Base-by-base conservation (phyloP, 106 monocot species). In the Phalaenopsis equestris region DNA sequence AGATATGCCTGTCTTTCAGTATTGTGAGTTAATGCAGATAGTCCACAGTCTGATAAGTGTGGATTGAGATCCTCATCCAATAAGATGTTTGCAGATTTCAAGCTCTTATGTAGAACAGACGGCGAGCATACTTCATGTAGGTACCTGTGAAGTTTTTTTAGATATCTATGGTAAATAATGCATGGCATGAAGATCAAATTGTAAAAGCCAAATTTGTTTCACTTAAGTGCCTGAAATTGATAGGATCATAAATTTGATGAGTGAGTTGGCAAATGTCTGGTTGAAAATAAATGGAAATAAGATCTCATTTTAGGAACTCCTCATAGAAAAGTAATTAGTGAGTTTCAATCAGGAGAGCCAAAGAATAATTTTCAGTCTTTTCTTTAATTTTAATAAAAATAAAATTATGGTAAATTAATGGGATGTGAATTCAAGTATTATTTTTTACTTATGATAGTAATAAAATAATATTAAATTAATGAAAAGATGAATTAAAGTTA, bases 101-200 rank as follows among this genome's bases (percentile, higher is more conserved):
- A 81, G 75, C 87, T 92, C 82, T 81, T 86, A 84, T 93, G 93
- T 47, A 92, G 86, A 79, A 94, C 74, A 72, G 90, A 77, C 58
- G 92, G 92, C 75, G 81, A 72, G 82, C 92, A 92, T 0, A 94
- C 90, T 86, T 94, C 90, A 85, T 92, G 90, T 18, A 96, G 90
- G 84, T 96, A 96, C 86, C 95, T 95, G 58, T 14, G 37, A 2
- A 77, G 67, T 37, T n/a, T 47, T 48, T 19, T 39, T 0, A 36
- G 9, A 19, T 56, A 12, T 16, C 10, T 38, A 55, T 80, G 67
- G 15, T 78, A 70, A n/a, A 68, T 39, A 12, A 42, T 55, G 14
- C 8, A 47, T 65, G 45, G 36, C 36, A 11, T 14, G 47, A 48
- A 76, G 14, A 58, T 30, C 2, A 46, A 19, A 37, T 24, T 45